A percentile compares a stretch with the other conserved stretches of the same genome.
Conservation (phyloP, 1,284 basidiomycete species). For the Taiwanofungus camphoratus region DNA sequence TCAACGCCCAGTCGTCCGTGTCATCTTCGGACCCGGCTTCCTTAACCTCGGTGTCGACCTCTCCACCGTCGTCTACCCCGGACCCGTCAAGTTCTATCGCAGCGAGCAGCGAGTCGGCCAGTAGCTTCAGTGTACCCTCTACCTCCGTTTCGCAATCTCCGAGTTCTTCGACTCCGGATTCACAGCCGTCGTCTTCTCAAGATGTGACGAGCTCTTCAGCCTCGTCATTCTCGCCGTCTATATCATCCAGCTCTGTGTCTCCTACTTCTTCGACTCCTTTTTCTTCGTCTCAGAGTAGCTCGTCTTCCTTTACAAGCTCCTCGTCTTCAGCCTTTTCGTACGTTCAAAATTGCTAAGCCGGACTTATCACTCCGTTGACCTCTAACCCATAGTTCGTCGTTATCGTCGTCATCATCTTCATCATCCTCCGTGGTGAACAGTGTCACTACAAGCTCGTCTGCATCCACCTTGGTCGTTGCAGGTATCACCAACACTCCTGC, state of each 20-base stretch:
- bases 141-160: neutral
- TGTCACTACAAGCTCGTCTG: neutral
- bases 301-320: slow-evolving; percentile 4
- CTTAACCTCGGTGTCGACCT: neutral
- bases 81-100: neutral
- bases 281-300: neutral
- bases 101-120: neutral
- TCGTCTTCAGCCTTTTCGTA: slow-evolving; percentile 11
- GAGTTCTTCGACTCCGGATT: neutral
- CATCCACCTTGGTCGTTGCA: neutral
- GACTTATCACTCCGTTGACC: too few relatives aligned
- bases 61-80: neutral
- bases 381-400: too few relatives aligned
- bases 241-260: neutral
- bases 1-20: slow-evolving; percentile 18
- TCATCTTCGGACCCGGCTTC: neutral
- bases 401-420: slow-evolving; percentile 1
- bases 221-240: neutral
- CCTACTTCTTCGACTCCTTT: slow-evolving; percentile 2
- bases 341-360: too few relatives aligned
- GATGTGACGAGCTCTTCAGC: neutral
- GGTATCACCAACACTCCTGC: neutral
- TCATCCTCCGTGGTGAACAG: neutral
- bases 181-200: neutral
- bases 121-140: neutral